Percentiles rank a stretch among this genome's conserved stretches.
phyloP scores from a whole-genome alignment of 2,329 filamentous ascomycete genomes.

The Fonsecaea pedrosoi region DNA sequence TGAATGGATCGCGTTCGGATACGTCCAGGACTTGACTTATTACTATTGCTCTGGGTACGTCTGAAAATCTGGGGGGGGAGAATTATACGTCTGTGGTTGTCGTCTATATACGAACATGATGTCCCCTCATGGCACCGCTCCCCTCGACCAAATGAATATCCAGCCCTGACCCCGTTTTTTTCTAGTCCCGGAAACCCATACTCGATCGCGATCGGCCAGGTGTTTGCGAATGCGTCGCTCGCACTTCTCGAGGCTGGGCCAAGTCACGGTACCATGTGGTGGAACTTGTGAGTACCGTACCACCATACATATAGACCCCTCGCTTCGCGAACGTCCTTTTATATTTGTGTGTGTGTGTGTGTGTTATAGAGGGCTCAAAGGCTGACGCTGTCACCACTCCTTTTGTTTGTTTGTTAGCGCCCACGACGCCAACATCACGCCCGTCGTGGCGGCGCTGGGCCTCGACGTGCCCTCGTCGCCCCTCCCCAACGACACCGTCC shows the following conservation, averaged over 20 bases:
- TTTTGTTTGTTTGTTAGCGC: background rate
- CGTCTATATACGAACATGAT: too few relatives aligned
- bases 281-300: slow-evolving; percentile 13
- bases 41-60: slow-evolving; percentile 22
- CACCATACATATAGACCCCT: background rate
- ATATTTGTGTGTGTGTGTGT: too few relatives aligned
- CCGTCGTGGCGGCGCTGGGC: slow-evolving; percentile 18
- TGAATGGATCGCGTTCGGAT: slow-evolving; percentile 23
- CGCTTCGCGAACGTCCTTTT: too few relatives aligned
- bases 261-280: slow-evolving; percentile 15
- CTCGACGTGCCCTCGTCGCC: slow-evolving; percentile 12
- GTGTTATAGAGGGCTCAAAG: background rate
- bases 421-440: slow-evolving; percentile 21
- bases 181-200: slow-evolving; percentile 19
- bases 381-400: background rate
- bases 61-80: background rate
- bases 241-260: slow-evolving; percentile 17
- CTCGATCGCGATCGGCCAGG: slow-evolving; percentile 17
- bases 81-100: background rate
- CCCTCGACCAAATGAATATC: background rate
- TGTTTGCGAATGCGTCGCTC: slow-evolving; percentile 19
- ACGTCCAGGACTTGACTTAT: slow-evolving; percentile 19
- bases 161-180: background rate
- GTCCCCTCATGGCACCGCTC: background rate
- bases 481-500: slow-evolving; percentile 16